phyloP scores from a whole-genome alignment of 2,329 filamentous ascomycete species.

The Penicillium nordicum region DNA sequence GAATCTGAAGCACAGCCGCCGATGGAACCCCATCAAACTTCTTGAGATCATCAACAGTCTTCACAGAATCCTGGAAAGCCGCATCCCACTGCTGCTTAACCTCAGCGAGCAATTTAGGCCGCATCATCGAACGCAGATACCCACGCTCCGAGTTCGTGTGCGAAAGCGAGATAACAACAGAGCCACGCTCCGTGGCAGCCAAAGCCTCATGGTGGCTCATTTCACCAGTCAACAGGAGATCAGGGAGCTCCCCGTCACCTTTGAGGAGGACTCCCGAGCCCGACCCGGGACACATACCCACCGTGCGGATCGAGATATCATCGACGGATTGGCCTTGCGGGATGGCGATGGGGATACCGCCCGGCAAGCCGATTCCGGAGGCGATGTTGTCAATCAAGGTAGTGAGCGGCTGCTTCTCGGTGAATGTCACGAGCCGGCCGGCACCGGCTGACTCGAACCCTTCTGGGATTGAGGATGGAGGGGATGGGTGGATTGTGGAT shows the following conservation, averaged over 20 bases:
- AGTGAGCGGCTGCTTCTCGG: constrained; percentile 50
- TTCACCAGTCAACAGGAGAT: constrained; percentile 87
- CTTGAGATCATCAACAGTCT: constrained; percentile 33
- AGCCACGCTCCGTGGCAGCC: constrained; percentile 77
- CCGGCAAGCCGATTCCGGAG: constrained; percentile 63
- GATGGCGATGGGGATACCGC: constrained; percentile 61
- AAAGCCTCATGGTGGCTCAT: constrained; percentile 91
- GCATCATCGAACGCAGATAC: constrained; percentile 71
- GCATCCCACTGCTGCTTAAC: constrained; percentile 56
- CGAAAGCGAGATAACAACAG: constrained; percentile 78
- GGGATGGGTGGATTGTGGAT: constrained; percentile 52
- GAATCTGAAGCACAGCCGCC: constrained; percentile 32
- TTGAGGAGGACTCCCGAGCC: constrained; percentile 71
- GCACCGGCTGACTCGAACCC: constrained; percentile 55
- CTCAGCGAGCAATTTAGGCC: constrained; percentile 58
- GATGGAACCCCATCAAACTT: constrained; percentile 24
- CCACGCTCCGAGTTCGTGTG: constrained; percentile 91
- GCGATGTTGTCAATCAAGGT: constrained; percentile 61
- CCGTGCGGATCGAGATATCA: constrained; percentile 59
- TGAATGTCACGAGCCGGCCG: constrained; percentile 59
- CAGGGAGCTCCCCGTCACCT: constrained; percentile 53
- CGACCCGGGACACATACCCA: constrained; percentile 87
- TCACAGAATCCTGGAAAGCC: constrained; percentile 37
- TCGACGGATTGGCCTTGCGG: constrained; percentile 56
- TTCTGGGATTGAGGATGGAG: constrained; percentile 28